A percentile compares a stretch with the other conserved stretches of the same genome.
These are phyloP conservation scores for Mortierella sp. DNA, from an alignment of 371 early-diverging fungal genomes.

Conservation along the genomic window DNA sequence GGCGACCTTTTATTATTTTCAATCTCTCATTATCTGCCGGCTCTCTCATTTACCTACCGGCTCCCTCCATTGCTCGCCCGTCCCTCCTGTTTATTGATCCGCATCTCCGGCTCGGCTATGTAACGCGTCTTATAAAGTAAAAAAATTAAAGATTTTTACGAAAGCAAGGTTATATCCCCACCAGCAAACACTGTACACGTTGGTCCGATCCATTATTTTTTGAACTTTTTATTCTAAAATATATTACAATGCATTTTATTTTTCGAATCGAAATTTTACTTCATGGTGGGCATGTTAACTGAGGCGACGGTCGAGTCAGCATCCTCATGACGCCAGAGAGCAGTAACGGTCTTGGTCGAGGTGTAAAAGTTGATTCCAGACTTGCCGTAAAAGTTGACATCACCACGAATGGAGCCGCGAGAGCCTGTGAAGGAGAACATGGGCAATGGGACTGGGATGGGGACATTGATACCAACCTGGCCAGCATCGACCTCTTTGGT, in stretches of 20 bases:
- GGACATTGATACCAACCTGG: conserved; percentile 77
- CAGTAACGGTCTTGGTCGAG: conserved; percentile 94
- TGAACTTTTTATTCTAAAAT: conserved; percentile 8
- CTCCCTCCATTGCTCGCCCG: no score
- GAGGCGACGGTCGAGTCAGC: conserved; percentile 65
- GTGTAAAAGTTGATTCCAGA: conserved; percentile 91
- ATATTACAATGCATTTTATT: conserved; percentile 15
- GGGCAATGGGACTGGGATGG: conserved; percentile 94
- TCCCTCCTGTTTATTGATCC: not conserved
- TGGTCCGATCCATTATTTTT: not conserved
- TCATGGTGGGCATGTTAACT: conserved; percentile 90
- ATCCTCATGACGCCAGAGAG: conserved; percentile 93
- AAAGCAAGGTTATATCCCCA: no score
- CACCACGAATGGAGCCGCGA: conserved; percentile 93
- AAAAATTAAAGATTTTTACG: not conserved
- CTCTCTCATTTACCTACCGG: no score
- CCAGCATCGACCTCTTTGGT: conserved; percentile 93
- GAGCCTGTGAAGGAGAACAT: conserved; percentile 98
- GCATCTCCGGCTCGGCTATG: not conserved
- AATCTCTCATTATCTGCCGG: not conserved
- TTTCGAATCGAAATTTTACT: conserved; percentile 17
- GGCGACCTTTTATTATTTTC: not conserved
- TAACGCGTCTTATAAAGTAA: not conserved
- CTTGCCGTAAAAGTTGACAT: conserved; percentile 95
- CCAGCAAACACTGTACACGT: no score